A percentile compares a stretch with the other conserved stretches of the same genome.
phyloP scores from a whole-genome alignment of 495 filamentous ascomycete species.

The Trichodelitschia bisporula region DNA sequence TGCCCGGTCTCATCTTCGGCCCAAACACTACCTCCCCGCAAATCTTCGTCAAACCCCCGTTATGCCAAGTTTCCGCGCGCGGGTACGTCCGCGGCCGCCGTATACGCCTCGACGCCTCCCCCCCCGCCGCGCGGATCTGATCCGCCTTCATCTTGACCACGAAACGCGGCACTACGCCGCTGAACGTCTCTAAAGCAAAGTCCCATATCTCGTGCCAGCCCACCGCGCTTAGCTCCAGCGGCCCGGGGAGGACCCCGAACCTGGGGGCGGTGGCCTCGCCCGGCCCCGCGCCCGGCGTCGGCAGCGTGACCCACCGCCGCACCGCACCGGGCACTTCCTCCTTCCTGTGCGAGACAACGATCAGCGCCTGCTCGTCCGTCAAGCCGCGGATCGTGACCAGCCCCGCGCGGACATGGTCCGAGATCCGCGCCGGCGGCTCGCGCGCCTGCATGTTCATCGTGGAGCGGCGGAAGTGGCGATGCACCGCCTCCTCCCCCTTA shows the following conservation, averaged over 20 bases:
- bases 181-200: too few species aligned
- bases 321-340: constrained; percentile 72
- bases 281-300: constrained; percentile 32
- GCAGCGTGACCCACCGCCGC: constrained; percentile 57
- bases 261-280: too few species aligned
- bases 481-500: constrained; percentile 15
- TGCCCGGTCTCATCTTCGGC: too few species aligned
- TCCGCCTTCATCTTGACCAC: too few species aligned
- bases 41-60: too few species aligned
- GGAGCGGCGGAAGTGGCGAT: constrained; percentile 3
- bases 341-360: constrained; percentile 70
- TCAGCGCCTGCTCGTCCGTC: constrained; percentile 42
- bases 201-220: constrained; percentile 40
- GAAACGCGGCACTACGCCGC: too few species aligned
- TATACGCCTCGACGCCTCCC: too few species aligned
- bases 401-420: constrained; percentile 3
- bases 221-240: constrained; percentile 24
- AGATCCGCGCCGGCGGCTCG: neutral
- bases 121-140: too few species aligned
- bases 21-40: too few species aligned
- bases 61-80: too few species aligned
- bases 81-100: too few species aligned
- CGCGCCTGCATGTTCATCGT: constrained; percentile 2
- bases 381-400: constrained; percentile 26
- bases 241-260: constrained; percentile 29